A percentile compares a stretch with the other conserved stretches of the same genome.
phyloP scores from a whole-genome alignment of 2,329 filamentous ascomycete species.

The Tympanopsis confertula region DNA sequence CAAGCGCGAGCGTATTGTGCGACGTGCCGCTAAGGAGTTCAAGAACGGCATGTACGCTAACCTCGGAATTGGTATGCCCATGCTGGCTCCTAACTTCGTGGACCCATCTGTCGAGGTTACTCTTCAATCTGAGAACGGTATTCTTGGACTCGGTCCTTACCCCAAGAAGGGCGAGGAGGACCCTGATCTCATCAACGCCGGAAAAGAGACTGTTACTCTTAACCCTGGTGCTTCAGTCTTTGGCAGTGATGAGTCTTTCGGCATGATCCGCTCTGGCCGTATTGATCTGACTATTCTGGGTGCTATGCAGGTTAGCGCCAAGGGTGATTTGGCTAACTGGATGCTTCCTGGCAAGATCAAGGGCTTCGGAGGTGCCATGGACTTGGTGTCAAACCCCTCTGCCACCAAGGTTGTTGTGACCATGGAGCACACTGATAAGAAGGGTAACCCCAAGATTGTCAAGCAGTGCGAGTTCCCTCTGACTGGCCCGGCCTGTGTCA shows the following conservation, averaged over 20 bases:
- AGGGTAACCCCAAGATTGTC: conserved; percentile 55
- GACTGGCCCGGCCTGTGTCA: conserved; percentile 54
- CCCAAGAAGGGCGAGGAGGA: conserved; percentile 47
- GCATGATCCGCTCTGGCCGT: conserved; percentile 53
- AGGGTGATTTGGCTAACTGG: conserved; percentile 51
- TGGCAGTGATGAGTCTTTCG: conserved; percentile 54
- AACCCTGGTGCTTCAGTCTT: conserved; percentile 48
- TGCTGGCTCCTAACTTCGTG: conserved; percentile 53
- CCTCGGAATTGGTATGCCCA: conserved; percentile 58
- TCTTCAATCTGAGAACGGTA: conserved; percentile 45
- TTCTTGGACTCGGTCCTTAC: conserved; percentile 35
- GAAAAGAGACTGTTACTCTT: conserved; percentile 57
- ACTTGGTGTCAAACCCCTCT: conserved; percentile 53
- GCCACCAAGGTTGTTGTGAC: conserved; percentile 59
- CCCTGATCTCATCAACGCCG: conserved; percentile 56
- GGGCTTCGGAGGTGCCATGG: conserved; percentile 62
- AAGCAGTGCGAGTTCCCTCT: conserved; percentile 56
- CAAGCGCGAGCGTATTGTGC: conserved; percentile 52
- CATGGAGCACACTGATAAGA: conserved; percentile 64
- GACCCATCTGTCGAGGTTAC: conserved; percentile 46
- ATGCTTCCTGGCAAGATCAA: conserved; percentile 59
- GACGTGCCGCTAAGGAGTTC: conserved; percentile 52
- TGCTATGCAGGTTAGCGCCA: conserved; percentile 52
- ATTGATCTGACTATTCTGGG: conserved; percentile 56
- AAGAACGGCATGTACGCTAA: conserved; percentile 61